A percentile compares a stretch with the other conserved stretches of the same genome.
Evolutionary conservation across 805 yeast species (phyloP).

Genomic region (Cyberlindnera misumaiensis): DNA sequence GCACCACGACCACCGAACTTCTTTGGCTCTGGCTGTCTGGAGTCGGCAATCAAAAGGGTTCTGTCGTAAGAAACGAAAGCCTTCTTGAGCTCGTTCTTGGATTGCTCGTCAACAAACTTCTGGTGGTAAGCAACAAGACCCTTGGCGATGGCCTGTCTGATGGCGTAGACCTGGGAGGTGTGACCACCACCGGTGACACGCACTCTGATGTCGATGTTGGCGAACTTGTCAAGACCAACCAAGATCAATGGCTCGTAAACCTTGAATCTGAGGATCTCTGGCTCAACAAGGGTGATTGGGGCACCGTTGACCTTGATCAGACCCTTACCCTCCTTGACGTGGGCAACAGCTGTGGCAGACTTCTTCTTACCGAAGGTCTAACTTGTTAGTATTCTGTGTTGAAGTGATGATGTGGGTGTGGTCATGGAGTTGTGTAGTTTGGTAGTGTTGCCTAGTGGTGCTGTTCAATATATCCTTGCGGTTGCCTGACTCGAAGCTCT

Average conservation of each 20-base stretch:
- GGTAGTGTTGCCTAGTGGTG: no score
- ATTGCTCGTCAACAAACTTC: slow-evolving; percentile 98
- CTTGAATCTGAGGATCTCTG: slow-evolving; percentile 98
- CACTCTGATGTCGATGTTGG: slow-evolving; percentile 97
- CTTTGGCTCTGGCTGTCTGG: slow-evolving; percentile 99
- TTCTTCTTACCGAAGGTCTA: slow-evolving; percentile 99
- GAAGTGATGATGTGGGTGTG: not conserved
- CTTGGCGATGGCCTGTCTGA: slow-evolving; percentile 99
- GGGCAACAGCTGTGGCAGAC: slow-evolving; percentile 99
- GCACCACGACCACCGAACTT: slow-evolving; percentile 99
- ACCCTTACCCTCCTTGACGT: slow-evolving; percentile 99
- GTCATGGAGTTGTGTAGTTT: not conserved
- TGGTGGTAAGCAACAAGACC: slow-evolving; percentile 99
- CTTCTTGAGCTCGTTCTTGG: slow-evolving; percentile 99
- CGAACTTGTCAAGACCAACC: slow-evolving; percentile 98
- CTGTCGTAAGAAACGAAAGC: slow-evolving; percentile 97
- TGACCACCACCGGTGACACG: slow-evolving; percentile 99
- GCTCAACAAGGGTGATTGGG: slow-evolving; percentile 98
- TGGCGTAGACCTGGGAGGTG: slow-evolving; percentile 99
- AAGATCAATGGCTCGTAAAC: slow-evolving; percentile 98
- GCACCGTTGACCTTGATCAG: slow-evolving; percentile 98
- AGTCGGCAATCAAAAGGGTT: slow-evolving; percentile 98
- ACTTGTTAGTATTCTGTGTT: slow-evolving; percentile 18
- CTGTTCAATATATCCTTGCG: no score
- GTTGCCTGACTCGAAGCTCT: no score